Evolutionary conservation across 495 filamentous ascomycete genomes (phyloP).

Genomic region (Aspergillus diversus): DNA sequence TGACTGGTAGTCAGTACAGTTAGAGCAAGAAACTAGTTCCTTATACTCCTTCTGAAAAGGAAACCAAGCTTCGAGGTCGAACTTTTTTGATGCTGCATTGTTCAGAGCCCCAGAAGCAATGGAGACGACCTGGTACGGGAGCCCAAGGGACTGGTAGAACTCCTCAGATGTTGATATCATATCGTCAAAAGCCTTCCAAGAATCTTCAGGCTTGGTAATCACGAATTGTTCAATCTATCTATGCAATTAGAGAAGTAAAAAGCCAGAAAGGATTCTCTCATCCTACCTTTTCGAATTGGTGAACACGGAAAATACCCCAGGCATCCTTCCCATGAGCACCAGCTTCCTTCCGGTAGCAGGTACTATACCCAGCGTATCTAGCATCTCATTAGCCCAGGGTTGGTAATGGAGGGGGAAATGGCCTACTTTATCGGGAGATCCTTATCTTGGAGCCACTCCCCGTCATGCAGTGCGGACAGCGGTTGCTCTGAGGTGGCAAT

Average conservation of each 20-base stretch:
- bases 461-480: slow-evolving; percentile 85
- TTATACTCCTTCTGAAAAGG: slow-evolving; percentile 97
- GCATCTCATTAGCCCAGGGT: slow-evolving; percentile 15
- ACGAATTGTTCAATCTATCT: slow-evolving; percentile 87
- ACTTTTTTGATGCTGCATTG: slow-evolving; percentile 93
- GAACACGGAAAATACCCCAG: slow-evolving; percentile 97
- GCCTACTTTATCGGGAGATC: slow-evolving; percentile 82
- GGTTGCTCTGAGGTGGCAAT: slow-evolving; percentile 98
- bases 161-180: slow-evolving; percentile 92
- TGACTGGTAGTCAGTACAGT: slow-evolving; percentile 95
- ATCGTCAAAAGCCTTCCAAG: slow-evolving; percentile 88
- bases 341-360: slow-evolving; percentile 94
- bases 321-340: slow-evolving; percentile 92
- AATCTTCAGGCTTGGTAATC: slow-evolving; percentile 90
- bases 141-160: slow-evolving; percentile 86
- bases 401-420: not conserved
- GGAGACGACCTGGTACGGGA: slow-evolving; percentile 87
- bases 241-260: slow-evolving; percentile 9
- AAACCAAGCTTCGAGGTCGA: slow-evolving; percentile 96
- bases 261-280: not conserved
- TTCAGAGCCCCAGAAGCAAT: slow-evolving; percentile 96
- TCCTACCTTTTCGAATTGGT: slow-evolving; percentile 92
- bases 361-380: slow-evolving; percentile 88
- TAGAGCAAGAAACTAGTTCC: slow-evolving; percentile 92
- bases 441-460: slow-evolving; percentile 86